phyloP scores from a whole-genome alignment of 345 rosid species.

The Pistacia integerrima region DNA sequence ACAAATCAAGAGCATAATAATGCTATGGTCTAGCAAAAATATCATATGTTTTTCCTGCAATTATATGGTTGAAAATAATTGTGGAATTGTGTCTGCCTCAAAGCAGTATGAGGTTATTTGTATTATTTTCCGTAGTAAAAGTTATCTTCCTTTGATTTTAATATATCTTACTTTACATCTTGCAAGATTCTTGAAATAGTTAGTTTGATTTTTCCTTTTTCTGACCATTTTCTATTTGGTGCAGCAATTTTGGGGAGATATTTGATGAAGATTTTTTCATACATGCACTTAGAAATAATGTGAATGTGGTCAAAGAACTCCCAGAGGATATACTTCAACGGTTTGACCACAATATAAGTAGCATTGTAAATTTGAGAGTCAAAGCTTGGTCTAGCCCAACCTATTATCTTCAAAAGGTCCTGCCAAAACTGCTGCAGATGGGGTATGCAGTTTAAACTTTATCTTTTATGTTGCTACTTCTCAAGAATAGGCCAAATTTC shows the following conservation, averaged over 20 bases:
- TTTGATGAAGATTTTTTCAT: slow-evolving; percentile 96
- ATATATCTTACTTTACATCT: too few relatives aligned
- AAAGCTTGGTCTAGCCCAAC: slow-evolving; percentile 91
- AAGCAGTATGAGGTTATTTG: background rate
- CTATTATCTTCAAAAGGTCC: slow-evolving; percentile 89
- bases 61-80: background rate
- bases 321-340: slow-evolving; percentile 82
- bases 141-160: too few relatives aligned
- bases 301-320: slow-evolving; percentile 72
- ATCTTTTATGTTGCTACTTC: background rate
- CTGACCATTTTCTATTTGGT: too few relatives aligned
- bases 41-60: background rate
- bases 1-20: background rate
- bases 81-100: background rate
- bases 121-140: background rate
- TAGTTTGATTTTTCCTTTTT: too few relatives aligned
- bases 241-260: slow-evolving; percentile 64
- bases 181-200: too few relatives aligned
- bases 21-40: background rate
- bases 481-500: background rate
- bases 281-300: slow-evolving; percentile 67
- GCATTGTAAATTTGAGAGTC: slow-evolving; percentile 85
- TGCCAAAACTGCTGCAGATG: slow-evolving; percentile 72
- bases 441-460: slow-evolving; percentile 41
- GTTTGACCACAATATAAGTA: slow-evolving; percentile 85